phyloP scores from a whole-genome alignment of 2,329 filamentous ascomycete species.

The Macrophomina phaseolina region DNA sequence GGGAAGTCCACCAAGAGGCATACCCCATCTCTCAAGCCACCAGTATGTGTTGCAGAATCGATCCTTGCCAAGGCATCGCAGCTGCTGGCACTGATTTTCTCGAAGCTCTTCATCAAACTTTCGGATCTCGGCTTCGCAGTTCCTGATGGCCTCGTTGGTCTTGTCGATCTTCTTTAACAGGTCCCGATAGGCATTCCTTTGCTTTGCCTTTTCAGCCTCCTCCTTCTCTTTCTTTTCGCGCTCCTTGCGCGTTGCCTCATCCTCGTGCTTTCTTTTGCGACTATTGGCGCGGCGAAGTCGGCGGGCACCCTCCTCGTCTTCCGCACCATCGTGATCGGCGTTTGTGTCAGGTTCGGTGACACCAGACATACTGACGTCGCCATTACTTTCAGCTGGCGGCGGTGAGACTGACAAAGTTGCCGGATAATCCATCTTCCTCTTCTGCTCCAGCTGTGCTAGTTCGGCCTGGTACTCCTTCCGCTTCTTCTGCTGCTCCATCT shows the following conservation, averaged over 20 bases:
- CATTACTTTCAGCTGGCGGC: constrained; percentile 55
- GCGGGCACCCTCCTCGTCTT: constrained; percentile 65
- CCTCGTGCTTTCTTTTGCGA: constrained; percentile 76
- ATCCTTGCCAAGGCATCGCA: constrained; percentile 87
- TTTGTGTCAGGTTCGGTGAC: constrained; percentile 66
- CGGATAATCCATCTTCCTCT: constrained; percentile 73
- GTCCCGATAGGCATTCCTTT: constrained; percentile 79
- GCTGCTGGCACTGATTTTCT: constrained; percentile 91
- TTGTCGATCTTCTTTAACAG: constrained; percentile 88
- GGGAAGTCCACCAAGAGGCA: constrained; percentile 90
- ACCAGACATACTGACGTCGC: constrained; percentile 67
- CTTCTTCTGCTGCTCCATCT: constrained; percentile 87
- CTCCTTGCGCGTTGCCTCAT: constrained; percentile 61
- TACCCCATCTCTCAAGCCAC: constrained; percentile 98
- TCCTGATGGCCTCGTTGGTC: constrained; percentile 78
- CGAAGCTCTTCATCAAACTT: constrained; percentile 89
- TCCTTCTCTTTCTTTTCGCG: constrained; percentile 69
- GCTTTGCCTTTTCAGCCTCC: constrained; percentile 67
- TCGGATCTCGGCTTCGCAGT: constrained; percentile 84
- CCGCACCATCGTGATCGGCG: constrained; percentile 68
- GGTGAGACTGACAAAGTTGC: constrained; percentile 70
- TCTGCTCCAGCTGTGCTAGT: constrained; percentile 71
- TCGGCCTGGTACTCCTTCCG: constrained; percentile 70
- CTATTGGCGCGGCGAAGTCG: constrained; percentile 64
- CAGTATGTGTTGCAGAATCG: constrained; percentile 98